Evolutionary conservation across 2,329 filamentous ascomycete species (phyloP).

Genomic region (Zymoseptoria pseudotritici): DNA sequence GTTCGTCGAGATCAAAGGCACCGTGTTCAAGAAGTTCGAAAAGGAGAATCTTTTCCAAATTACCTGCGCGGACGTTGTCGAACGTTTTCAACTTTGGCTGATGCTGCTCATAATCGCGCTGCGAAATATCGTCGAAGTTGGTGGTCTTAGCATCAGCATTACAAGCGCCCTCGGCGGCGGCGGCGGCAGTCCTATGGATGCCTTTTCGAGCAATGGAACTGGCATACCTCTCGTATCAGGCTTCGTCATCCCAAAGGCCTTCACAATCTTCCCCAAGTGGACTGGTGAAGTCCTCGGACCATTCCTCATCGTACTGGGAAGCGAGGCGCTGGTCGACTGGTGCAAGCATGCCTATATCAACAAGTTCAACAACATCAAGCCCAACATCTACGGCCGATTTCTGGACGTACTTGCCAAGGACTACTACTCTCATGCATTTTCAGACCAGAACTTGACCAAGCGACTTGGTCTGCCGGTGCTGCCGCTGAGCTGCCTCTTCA

Average conservation of each 20-base stretch:
- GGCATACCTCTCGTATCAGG: slow-evolving; percentile 45
- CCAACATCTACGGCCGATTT: slow-evolving; percentile 79
- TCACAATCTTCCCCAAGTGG: slow-evolving; percentile 81
- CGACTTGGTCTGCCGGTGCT: slow-evolving; percentile 86
- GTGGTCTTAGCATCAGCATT: slow-evolving; percentile 58
- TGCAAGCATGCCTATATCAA: slow-evolving; percentile 96
- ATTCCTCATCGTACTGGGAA: slow-evolving; percentile 87
- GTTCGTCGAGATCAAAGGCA: slow-evolving; percentile 97
- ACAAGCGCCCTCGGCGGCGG: slow-evolving; percentile 17
- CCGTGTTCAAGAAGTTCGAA: slow-evolving; percentile 97
- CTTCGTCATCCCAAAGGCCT: slow-evolving; percentile 80
- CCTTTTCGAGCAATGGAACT: slow-evolving; percentile 38
- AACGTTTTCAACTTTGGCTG: slow-evolving; percentile 94
- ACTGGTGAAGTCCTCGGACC: slow-evolving; percentile 85
- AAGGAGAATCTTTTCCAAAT: slow-evolving; percentile 97
- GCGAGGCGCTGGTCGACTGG: slow-evolving; percentile 94
- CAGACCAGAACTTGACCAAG: slow-evolving; percentile 80
- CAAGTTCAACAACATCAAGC: slow-evolving; percentile 97
- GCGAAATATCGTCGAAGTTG: slow-evolving; percentile 92
- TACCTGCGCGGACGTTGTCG: slow-evolving; percentile 92
- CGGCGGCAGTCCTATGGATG: slow-evolving; percentile 18
- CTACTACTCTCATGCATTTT: slow-evolving; percentile 95
- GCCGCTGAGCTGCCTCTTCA: slow-evolving; percentile 88
- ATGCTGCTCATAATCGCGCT: slow-evolving; percentile 95
- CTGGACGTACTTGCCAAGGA: slow-evolving; percentile 93